Conservation (phyloP, 2,329 filamentous ascomycete genomes). For the Stylonectria norvegica region DNA sequence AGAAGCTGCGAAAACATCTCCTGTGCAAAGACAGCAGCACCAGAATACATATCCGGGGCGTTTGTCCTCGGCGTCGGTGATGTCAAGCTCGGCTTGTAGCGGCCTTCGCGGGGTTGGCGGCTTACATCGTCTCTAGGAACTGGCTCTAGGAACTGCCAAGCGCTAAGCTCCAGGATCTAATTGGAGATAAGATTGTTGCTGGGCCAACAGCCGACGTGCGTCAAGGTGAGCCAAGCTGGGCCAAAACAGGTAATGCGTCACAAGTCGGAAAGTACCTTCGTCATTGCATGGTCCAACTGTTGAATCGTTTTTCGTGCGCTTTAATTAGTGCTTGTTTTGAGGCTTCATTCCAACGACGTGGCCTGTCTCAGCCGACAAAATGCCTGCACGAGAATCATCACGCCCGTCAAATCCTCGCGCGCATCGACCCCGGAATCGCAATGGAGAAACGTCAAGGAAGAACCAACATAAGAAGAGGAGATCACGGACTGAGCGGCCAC, state of each 20-base stretch:
- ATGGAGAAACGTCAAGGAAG: slow-evolving; percentile 29
- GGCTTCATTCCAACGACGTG: slow-evolving; percentile 24
- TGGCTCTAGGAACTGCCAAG: not conserved
- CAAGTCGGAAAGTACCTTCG: slow-evolving; percentile 13
- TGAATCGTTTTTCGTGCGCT: slow-evolving; percentile 7
- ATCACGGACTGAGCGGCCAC: slow-evolving; percentile 31
- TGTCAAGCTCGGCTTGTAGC: slow-evolving; percentile 37
- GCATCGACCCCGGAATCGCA: slow-evolving; percentile 22
- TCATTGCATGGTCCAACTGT: slow-evolving; percentile 9
- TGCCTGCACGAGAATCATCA: slow-evolving; percentile 36
- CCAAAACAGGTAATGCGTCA: slow-evolving; percentile 22
- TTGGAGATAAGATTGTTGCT: slow-evolving; percentile 44
- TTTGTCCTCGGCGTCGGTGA: slow-evolving; percentile 28
- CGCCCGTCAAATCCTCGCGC: slow-evolving; percentile 28
- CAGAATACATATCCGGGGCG: slow-evolving; percentile 21
- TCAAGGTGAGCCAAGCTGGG: slow-evolving; percentile 16
- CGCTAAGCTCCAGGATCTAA: too few species aligned
- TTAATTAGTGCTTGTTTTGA: slow-evolving; percentile 9
- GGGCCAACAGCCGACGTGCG: slow-evolving; percentile 33
- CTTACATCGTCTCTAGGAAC: slow-evolving; percentile 21
- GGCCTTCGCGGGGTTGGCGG: slow-evolving; percentile 33
- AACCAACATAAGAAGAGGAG: slow-evolving; percentile 37
- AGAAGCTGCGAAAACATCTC: slow-evolving; percentile 9
- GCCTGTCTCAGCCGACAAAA: slow-evolving; percentile 16
- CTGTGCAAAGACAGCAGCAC: slow-evolving; percentile 13